phyloP scores from a whole-genome alignment of 2,329 filamentous ascomycete species.

The Fusarium sp. region DNA sequence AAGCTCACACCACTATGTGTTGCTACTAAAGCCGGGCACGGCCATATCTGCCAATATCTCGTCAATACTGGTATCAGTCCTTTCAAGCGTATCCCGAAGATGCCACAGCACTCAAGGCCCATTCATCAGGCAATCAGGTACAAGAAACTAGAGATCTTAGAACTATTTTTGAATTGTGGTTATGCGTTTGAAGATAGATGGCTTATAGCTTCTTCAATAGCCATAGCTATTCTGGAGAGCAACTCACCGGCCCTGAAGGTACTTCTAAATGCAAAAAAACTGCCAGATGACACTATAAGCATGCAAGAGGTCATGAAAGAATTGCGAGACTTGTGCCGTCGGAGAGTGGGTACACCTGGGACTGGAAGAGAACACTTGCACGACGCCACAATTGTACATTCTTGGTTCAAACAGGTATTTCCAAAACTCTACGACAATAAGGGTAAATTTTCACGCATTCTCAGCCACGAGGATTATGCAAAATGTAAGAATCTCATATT shows the following conservation, averaged over 20 bases:
- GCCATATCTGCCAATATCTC: background rate
- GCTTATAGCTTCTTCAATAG: background rate
- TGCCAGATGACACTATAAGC: too few species aligned
- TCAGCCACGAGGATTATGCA: background rate
- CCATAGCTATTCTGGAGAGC: background rate
- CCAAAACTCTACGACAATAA: background rate
- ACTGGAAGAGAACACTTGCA: background rate
- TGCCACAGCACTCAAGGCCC: background rate
- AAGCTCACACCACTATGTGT: rapidly evolving
- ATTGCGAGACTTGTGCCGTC: too few species aligned
- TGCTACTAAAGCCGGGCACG: background rate
- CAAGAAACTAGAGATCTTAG: background rate
- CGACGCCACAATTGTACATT: rapidly evolving
- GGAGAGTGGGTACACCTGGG: too few species aligned
- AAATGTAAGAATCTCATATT: rapidly evolving
- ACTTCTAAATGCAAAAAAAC: background rate
- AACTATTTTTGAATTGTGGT: rapidly evolving
- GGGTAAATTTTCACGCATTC: rapidly evolving
- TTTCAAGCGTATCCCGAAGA: background rate
- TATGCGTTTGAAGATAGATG: rapidly evolving
- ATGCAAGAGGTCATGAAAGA: too few species aligned
- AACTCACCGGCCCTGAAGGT: background rate
- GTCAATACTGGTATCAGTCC: rapidly evolving
- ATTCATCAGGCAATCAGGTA: background rate
- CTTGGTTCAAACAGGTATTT: background rate